These are phyloP conservation scores for Noccaea bulbosa DNA, from an alignment of 345 rosid species.

Conservation along the genomic window DNA sequence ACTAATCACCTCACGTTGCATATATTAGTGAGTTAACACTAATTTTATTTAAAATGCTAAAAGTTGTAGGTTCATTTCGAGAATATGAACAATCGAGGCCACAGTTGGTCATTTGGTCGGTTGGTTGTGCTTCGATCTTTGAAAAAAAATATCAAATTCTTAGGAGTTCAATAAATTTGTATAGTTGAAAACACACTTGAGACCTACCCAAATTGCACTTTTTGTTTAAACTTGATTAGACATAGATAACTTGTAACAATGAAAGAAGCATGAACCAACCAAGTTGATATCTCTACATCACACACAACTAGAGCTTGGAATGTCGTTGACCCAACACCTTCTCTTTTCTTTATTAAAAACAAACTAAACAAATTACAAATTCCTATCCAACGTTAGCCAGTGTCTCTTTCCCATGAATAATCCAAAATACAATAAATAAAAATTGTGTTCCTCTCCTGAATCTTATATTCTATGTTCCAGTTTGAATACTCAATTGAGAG, in stretches of 20 bases:
- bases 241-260: conserved; percentile 19
- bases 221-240: neutral
- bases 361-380: conserved; percentile 1
- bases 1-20: conserved; percentile 1
- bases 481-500: conserved; percentile 11
- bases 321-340: conserved; percentile 42
- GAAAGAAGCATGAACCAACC: conserved; percentile 40
- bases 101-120: neutral
- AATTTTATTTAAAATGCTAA: neutral
- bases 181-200: conserved; percentile 13
- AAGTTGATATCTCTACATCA: conserved; percentile 41
- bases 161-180: neutral
- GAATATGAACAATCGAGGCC: neutral
- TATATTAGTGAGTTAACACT: neutral
- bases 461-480: conserved; percentile 8
- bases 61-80: neutral
- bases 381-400: conserved; percentile 35
- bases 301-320: conserved; percentile 37
- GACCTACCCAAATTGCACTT: neutral
- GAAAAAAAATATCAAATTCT: neutral
- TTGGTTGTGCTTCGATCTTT: neutral
- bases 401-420: conserved; percentile 31
- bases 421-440: neutral
- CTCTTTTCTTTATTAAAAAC: conserved; percentile 2
- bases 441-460: conserved; percentile 24